These are phyloP conservation scores for Globisporangium alternatum DNA, from an alignment of 352 stramenopile species.

Conservation along the genomic window DNA sequence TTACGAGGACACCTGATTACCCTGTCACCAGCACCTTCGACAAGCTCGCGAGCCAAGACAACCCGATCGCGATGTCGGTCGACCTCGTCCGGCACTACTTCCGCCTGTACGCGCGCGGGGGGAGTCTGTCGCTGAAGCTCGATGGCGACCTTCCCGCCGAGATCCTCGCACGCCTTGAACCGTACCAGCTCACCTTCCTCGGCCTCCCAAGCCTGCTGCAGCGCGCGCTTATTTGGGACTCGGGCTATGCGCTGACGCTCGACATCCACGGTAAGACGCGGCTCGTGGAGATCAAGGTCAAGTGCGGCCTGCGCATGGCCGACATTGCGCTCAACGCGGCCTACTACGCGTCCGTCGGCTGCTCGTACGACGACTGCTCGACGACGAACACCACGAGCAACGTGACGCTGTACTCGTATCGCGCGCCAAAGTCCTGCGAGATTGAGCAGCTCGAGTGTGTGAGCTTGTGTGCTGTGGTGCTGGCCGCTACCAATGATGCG, in stretches of 20 bases:
- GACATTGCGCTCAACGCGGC: conserved; percentile 12
- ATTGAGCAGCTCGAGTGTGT: conserved; percentile 13
- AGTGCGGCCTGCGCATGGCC: conserved; percentile 21
- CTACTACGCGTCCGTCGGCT: conserved; percentile 13
- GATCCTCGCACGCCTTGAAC: conserved; percentile 20
- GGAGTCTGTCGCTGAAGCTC: conserved; percentile 4
- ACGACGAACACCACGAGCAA: conserved; percentile 16
- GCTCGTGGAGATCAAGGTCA: conserved; percentile 25
- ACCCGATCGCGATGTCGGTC: neutral
- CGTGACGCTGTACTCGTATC: conserved; percentile 14
- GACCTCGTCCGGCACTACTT: conserved; percentile 12
- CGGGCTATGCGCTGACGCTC: conserved; percentile 24
- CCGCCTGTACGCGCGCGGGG: neutral
- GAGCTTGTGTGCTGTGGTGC: conserved; percentile 12
- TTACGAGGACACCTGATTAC: neutral
- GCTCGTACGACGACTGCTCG: conserved; percentile 20
- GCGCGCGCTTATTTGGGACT: conserved; percentile 50
- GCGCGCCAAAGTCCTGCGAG: conserved; percentile 1
- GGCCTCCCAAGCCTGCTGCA: conserved; percentile 38
- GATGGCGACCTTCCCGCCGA: conserved; percentile 31
- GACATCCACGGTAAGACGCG: conserved; percentile 11
- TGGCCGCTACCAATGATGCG: neutral
- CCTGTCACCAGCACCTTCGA: neutral
- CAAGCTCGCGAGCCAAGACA: neutral
- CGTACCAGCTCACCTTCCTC: conserved; percentile 12